A percentile compares a stretch with the other conserved stretches of the same genome.
Conservation (phyloP, 345 rosid species). For the Schrenkiella parvula region DNA sequence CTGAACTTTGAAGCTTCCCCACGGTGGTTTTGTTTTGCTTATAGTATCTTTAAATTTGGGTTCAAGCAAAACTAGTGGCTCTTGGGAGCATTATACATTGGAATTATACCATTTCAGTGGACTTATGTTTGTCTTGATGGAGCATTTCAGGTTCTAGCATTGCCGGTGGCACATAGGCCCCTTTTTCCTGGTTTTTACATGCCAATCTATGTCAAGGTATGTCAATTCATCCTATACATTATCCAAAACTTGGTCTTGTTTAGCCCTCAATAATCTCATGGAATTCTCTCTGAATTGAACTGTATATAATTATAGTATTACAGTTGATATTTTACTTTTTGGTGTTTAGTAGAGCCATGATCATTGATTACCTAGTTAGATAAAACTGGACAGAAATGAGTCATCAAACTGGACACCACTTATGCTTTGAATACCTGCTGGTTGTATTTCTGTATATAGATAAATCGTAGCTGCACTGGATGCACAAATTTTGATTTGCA, state of each 20-base stretch:
- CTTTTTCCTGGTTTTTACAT: slow-evolving; percentile 97
- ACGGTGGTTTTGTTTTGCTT: background rate
- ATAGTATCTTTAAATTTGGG: background rate
- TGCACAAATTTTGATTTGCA: background rate
- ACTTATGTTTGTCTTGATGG: background rate
- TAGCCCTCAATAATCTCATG: background rate
- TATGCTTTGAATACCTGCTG: background rate
- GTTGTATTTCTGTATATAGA: background rate
- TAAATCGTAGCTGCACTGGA: background rate
- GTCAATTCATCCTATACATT: background rate
- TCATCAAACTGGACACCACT: background rate
- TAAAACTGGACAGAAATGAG: background rate
- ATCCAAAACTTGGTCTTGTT: background rate
- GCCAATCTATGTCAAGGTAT: slow-evolving; percentile 97
- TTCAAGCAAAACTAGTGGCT: background rate
- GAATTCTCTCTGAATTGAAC: background rate
- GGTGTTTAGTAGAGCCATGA: background rate
- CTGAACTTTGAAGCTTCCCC: background rate
- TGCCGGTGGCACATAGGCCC: slow-evolving; percentile 90
- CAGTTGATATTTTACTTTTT: background rate
- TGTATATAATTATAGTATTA: background rate
- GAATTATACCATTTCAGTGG: background rate
- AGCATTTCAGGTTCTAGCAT: slow-evolving; percentile 87
- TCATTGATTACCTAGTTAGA: background rate
- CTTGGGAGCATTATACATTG: background rate